Evolutionary conservation across 805 yeast species (phyloP), one percentile per base, ranked within the genome.

Genomic region (Priceomyces castillae): DNA sequence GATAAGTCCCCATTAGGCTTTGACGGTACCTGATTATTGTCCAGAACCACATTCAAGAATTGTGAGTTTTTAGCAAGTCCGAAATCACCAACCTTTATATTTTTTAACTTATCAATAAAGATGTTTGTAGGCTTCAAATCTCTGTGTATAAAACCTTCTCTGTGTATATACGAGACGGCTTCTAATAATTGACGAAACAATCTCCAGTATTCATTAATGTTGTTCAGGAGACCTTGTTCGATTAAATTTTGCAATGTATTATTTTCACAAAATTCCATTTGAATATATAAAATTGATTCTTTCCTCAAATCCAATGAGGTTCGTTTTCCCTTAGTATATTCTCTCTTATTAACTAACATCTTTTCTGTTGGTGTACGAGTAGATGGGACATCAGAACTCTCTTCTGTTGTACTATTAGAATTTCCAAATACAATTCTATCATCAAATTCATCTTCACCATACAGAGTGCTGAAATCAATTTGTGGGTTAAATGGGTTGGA

Each of bases 231-330:
- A 0, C 89, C 90, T 33, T 80, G 77, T 42, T 74, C 78, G 37
- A 94, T 92, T 47, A 94, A 68, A 64, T 94, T 96, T 40, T 78
- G 77, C 22, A 94, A 65, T 0, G 99, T 92, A 45, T 87, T 88
- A 58, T 92, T 94, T 57, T 94, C 99, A 65, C 99, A 94, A 56
- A 94, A 94, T 62, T 94, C 99, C 99, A 94, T 94, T 59, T 94
- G 99, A 52, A 94, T 94, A 60, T 87, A 94, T 23, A 94, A 65
- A 0, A 95, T 89, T 41, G 90, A 85, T 49, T 50, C 54, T 2
- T 71, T 71, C n/a, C 20, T 3, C 36, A 67, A 62, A 9, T 34
- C 23, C 4, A 18, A 33, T 39, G 40, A 23, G n/a, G 43, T 31
- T 34, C 23, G 17, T n/a, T 22, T 34, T 34, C 37, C 37, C 38